Evolutionary conservation across 2,329 filamentous ascomycete genomes (phyloP), one percentile per base, ranked within the genome.

Genomic region (Paecilomyces dactylethromorphus): DNA sequence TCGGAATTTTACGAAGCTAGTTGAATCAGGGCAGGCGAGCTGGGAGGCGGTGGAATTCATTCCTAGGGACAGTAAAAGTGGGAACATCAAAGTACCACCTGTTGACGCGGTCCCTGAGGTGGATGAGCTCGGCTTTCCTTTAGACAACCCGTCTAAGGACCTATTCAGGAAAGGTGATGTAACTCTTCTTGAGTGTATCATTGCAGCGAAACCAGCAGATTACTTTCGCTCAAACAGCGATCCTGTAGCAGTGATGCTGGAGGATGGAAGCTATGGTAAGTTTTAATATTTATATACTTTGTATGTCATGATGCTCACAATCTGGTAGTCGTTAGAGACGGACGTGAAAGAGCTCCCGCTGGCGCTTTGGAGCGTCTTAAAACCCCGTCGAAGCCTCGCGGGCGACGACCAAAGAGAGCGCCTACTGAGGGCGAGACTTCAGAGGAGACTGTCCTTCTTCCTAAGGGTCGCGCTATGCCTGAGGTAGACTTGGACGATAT

Each of bases 41-140:
- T 86, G 83, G 84, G 81, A 81, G 59, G 81, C 79, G n/a, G 80
- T 84, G 4, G 71, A 74, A 53, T 71, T 72, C 26, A 58, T 65
- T 56, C 62, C 70, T 56, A 70, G 71, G 65, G 64, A 69, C 63
- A 26, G 61, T 60, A 72, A 74, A 65, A 63, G 65, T 51, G 62
- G 62, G 57, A 62, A 69, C 56, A 58, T 69, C 53, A 53, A 59
- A 22, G 59, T 71, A 52, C 69, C 70, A 15, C 61, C 71, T 13
- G 61, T 74, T 35, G 67, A 75, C 58, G 71, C 67, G 15, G 62
- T 65, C 10, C 65, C 71, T 10, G 62, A 75, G 5, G 57, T 78
- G 8, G 80, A 84, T 62, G 66, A 75, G 33, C 77, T 81, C 69
- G 82, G 82, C 2, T 79, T 84, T 58, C 74, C 76, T 1, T 58